phyloP scores from a whole-genome alignment of 2,329 filamentous ascomycete species.

The Diplodia scrobiculata region DNA sequence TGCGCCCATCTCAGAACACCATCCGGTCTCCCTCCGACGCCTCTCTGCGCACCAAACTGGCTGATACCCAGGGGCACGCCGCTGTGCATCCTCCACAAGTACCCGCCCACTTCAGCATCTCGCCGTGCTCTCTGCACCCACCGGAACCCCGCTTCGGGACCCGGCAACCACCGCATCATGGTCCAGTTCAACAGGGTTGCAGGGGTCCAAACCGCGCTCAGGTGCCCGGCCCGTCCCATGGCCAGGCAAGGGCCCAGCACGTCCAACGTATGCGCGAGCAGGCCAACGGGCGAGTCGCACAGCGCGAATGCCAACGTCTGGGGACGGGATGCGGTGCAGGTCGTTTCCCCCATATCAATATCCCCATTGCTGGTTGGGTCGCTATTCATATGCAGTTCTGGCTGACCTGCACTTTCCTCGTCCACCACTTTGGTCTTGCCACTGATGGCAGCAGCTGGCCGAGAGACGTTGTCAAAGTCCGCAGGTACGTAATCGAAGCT shows the following conservation, averaged over 20 bases:
- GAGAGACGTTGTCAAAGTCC: constrained; percentile 47
- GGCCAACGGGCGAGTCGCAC: constrained; percentile 45
- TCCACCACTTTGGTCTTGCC: neutral
- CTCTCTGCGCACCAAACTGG: constrained; percentile 37
- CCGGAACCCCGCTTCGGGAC: constrained; percentile 62
- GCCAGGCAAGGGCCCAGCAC: constrained; percentile 36
- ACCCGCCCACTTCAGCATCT: constrained; percentile 19
- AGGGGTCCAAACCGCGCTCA: constrained; percentile 8
- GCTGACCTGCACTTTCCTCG: neutral
- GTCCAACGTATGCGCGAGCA: constrained; percentile 42
- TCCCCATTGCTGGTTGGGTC: neutral
- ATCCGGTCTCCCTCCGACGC: constrained; percentile 2
- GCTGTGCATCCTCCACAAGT: neutral
- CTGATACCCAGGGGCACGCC: constrained; percentile 47
- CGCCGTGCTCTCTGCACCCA: constrained; percentile 44
- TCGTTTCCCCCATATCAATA: neutral
- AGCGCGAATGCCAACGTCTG: constrained; percentile 44
- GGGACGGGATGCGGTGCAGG: constrained; percentile 32
- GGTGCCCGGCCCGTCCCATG: neutral
- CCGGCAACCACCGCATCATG: constrained; percentile 66
- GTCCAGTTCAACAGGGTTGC: constrained; percentile 58
- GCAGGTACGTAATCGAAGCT: constrained; percentile 60
- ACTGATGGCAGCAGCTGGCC: neutral
- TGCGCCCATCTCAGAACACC: constrained; percentile 45
- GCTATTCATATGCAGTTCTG: neutral